Percentiles rank a stretch among this genome's conserved stretches.
These are phyloP conservation scores for Vigna radiata DNA, from an alignment of 306 rosid genomes.

Conservation along the genomic window DNA sequence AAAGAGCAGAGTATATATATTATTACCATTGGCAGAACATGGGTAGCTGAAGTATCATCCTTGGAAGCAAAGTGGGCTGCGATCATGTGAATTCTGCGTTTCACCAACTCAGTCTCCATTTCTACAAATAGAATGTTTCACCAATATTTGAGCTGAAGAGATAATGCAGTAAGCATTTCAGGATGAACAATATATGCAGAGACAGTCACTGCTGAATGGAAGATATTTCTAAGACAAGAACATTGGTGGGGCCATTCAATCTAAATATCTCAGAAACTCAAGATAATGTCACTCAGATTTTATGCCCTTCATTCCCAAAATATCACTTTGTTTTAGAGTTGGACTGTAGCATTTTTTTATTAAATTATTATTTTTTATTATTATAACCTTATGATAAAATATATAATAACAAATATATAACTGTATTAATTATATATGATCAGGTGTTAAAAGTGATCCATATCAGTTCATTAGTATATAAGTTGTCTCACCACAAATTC, in stretches of 20 bases:
- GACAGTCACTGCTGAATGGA: neutral
- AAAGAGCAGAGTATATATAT: neutral
- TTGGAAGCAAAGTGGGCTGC: conserved; percentile 65
- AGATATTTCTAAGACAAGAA: conserved; percentile 41
- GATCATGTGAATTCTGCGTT: conserved; percentile 69
- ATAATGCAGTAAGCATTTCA: conserved; percentile 3
- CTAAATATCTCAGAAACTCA: conserved; percentile 45
- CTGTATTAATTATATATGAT: no score
- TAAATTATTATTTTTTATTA: no score
- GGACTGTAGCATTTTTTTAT: no score
- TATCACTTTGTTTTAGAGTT: neutral
- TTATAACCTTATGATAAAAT: no score
- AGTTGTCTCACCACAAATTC: no score
- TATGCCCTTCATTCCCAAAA: conserved; percentile 1
- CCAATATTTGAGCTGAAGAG: conserved; percentile 28
- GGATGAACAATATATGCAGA: conserved; percentile 30
- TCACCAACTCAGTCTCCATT: conserved; percentile 71
- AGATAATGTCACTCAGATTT: neutral
- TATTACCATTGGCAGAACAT: conserved; percentile 68
- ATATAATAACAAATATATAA: no score
- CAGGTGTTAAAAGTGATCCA: no score
- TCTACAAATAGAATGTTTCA: neutral
- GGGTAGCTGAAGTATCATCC: conserved; percentile 63
- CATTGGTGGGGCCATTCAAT: conserved; percentile 37
- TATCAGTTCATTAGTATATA: no score